A percentile compares a stretch with the other conserved stretches of the same genome.
These are phyloP conservation scores for Chenopodium berlandieri DNA, from an alignment of 148 eudicot genomes.

Conservation along the genomic window DNA sequence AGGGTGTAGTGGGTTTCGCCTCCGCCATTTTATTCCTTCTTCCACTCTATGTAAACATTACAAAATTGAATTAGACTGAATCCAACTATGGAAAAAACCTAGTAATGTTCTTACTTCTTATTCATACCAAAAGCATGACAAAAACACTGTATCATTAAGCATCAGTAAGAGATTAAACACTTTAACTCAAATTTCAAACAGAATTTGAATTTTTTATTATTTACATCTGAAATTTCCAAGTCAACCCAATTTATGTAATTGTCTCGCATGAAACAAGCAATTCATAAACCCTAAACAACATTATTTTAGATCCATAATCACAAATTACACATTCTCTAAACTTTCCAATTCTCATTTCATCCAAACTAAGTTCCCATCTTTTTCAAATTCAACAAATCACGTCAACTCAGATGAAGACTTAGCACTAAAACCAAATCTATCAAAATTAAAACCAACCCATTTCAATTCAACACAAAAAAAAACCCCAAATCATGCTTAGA, in stretches of 20 bases:
- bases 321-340: background rate
- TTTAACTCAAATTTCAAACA: background rate
- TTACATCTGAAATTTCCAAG: background rate
- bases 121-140: constrained; percentile 3
- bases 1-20: constrained; percentile 31
- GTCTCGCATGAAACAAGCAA: background rate
- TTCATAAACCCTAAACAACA: background rate
- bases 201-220: background rate
- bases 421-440: background rate
- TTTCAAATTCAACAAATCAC: background rate
- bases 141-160: background rate
- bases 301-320: background rate
- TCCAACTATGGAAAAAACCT: background rate
- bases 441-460: background rate
- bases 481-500: background rate
- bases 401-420: background rate
- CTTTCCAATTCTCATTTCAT: background rate
- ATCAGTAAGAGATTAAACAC: background rate
- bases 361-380: background rate
- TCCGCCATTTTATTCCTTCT: constrained; percentile 43
- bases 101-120: background rate
- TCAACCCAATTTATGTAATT: background rate
- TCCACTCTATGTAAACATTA: constrained; percentile 13
- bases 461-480: background rate
- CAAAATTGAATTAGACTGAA: constrained; percentile 14